Evolutionary conservation across 208 protist genomes (phyloP).

Genomic region (Leptomonas pyrrhocoris): DNA sequence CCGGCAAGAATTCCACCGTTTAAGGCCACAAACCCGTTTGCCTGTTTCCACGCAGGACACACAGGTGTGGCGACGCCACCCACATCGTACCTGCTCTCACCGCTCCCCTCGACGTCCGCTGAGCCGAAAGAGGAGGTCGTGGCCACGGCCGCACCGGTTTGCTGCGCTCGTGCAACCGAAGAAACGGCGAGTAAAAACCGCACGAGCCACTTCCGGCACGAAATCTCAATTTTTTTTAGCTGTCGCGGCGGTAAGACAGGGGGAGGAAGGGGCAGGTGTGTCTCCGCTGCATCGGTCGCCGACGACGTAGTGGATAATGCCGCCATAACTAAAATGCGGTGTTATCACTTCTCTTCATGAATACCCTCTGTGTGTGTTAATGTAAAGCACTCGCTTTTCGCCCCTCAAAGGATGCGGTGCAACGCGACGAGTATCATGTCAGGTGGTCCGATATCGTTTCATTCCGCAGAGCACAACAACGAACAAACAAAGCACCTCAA

Average conservation of each 20-base stretch:
- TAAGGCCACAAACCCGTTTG: constrained; percentile 56
- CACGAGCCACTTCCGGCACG: constrained; percentile 25
- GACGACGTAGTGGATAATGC: not conserved
- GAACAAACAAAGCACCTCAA: too few relatives aligned
- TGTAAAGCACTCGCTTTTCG: too few relatives aligned
- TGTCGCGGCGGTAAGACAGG: constrained; percentile 23
- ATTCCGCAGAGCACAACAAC: too few relatives aligned
- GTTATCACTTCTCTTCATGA: too few relatives aligned
- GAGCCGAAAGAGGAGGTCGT: not conserved
- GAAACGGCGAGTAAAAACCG: constrained; percentile 23
- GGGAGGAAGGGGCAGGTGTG: not conserved
- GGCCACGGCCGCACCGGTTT: not conserved
- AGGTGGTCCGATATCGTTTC: too few relatives aligned
- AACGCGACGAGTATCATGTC: too few relatives aligned
- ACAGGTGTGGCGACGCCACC: not conserved
- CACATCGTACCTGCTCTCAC: not conserved
- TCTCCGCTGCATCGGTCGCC: not conserved
- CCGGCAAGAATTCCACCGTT: constrained; percentile 64
- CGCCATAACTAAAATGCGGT: not conserved
- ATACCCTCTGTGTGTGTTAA: too few relatives aligned
- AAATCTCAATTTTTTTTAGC: constrained; percentile 21
- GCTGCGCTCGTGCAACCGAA: not conserved
- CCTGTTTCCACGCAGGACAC: not conserved
- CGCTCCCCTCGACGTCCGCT: not conserved
- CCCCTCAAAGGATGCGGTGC: too few relatives aligned